Base-by-base conservation (phyloP, 495 filamentous ascomycete genomes). In the Melanomma pulvis-pyrius region DNA sequence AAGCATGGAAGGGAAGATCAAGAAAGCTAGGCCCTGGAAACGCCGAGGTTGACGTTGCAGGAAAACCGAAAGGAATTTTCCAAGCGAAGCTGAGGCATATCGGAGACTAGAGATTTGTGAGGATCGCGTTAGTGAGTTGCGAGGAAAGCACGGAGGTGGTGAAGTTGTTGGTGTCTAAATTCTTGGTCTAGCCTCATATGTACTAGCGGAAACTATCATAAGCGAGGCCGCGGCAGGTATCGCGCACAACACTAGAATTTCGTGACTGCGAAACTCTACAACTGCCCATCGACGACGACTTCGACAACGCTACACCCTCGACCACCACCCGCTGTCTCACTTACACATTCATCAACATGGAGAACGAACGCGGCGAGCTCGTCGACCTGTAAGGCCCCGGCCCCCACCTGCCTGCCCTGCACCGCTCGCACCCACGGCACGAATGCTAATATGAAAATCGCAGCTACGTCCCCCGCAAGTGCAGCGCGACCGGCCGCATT, bases 301-400 rank as follows among this genome's bases (percentile, higher is more conserved):
- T 44, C 53, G 19, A 57, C 53, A 34, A 24, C 53, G 53, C 53
- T 4, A 41, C 30, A 39, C 22, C 30, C 53, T 19, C 30, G n/a
- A 39, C 39, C 53, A 57, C 53, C 53, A 41, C 53, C 53, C 53
- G 53, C 22, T 21, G 8, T 34, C 29, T 29, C 53, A 57, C 30
- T 13, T n/a, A 39, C 53, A 57, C 4, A 22, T 21, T 21, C 53
- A 24, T 34, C 67, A 75, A 46, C 52, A 96, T 96, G 92, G 92
- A 96, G 83, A 96, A 96, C 88, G 92, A 96, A 82, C 91, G 91
- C 83, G 93, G 94, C 86, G 92, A 97, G 79, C 91, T 97, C 82
- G 94, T 98, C 81, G 94, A 98, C 83, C 91, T 98, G 92, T 97
- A 87, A 77, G 86, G 82, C 36, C 59, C 58, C 68, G 41, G 26